Evolutionary conservation across 1,284 basidiomycete species (phyloP), one percentile per base, ranked within the genome.

Genomic region (Sporisorium iseilematis-ciliati): DNA sequence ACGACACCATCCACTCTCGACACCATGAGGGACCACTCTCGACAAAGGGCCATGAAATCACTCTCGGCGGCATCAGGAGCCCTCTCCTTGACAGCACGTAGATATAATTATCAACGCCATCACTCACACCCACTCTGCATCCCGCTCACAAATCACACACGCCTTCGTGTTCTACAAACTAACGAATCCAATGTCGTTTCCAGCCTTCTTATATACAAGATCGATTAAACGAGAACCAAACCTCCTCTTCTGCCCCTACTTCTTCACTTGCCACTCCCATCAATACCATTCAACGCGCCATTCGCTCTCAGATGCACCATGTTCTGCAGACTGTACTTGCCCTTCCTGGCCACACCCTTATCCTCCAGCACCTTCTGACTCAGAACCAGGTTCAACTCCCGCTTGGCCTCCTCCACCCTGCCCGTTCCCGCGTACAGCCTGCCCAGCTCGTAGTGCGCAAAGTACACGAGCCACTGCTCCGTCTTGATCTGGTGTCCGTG

Each of bases 391-490:
- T 82, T 70, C 45, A 83, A 62, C 68, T 81, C 62, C 26, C 73
- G 64, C 55, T 70, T 72, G 0, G 83, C 83, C 52, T 83, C 73
- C 2, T 16, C 43, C 4, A 31, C 52, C 43, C 66, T 56, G 2
- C 75, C 70, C 35, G 41, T 60, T 1, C 58, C 61, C 11, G 82
- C 78, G 63, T 81, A 79, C 54, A 85, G 62, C 7, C 83, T 57
- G 3, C 82, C 83, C 26, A 85, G 67, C 65, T 85, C 83, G 64
- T 85, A 85, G 62, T 83, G 82, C 12, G 79, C 75, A 74, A 85
- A 85, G 79, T 85, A 85, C 16, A 82, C 66, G 25, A 85, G 63
- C 69, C 82, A 85, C 70, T 84, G 82, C 40, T 85, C 83, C 21
- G 77, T 65, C 25, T 66, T 62, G 18, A 84, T 51, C 56, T 77